Evolutionary conservation across 2,329 filamentous ascomycete genomes (phyloP).

Genomic region (Chrysoporthe puriensis): DNA sequence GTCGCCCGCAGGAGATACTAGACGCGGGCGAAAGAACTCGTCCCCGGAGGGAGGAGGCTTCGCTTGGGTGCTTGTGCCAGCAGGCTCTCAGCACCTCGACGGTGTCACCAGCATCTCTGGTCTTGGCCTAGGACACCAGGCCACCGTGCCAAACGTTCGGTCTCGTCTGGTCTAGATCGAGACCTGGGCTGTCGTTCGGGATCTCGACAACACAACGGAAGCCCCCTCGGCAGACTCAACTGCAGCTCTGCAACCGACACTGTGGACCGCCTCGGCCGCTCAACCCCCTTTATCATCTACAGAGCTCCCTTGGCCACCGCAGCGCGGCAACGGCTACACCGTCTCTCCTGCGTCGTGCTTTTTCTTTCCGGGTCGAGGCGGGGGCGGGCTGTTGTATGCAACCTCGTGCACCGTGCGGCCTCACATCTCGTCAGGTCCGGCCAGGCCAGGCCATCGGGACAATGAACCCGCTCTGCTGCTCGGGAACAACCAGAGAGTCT

Average conservation of each 20-base stretch:
- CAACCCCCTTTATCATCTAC: neutral
- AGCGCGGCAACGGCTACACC: neutral
- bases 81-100: neutral
- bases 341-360: neutral
- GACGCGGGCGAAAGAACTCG: neutral
- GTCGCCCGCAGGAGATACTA: conserved; percentile 16
- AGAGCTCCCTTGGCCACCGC: neutral
- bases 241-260: neutral
- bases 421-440: neutral
- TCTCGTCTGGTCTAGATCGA: neutral
- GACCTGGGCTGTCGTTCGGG: neutral
- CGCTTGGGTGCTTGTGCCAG: neutral
- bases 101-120: neutral
- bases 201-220: too few species aligned
- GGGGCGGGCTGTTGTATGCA: neutral
- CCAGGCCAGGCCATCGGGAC: neutral
- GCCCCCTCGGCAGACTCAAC: neutral
- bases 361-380: neutral
- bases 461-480: neutral
- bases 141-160: neutral
- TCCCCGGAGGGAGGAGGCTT: neutral
- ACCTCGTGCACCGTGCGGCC: too few species aligned
- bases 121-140: neutral
- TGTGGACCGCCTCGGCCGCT: neutral
- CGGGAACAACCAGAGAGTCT: neutral